These are phyloP conservation scores for Lactuca sativa DNA, from an alignment of 129 eudicot species.

Conservation along the genomic window DNA sequence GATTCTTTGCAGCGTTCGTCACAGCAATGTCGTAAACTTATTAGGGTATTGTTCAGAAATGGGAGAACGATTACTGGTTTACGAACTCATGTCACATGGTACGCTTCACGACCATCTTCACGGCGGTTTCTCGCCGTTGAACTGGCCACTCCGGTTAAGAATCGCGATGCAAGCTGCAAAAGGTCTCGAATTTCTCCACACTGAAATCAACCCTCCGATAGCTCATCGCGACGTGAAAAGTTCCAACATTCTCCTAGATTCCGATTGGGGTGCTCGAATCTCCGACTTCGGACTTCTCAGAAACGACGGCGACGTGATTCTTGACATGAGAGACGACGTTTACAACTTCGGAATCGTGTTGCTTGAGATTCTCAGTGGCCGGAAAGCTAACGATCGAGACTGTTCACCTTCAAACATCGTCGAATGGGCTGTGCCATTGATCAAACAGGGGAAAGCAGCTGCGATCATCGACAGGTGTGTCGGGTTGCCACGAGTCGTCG, in stretches of 20 bases:
- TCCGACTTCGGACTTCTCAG: conserved; percentile 80
- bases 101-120: conserved; percentile 94
- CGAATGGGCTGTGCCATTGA: conserved; percentile 88
- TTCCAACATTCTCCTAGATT: conserved; percentile 82
- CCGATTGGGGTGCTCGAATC: conserved; percentile 83
- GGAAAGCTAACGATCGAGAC: conserved; percentile 83
- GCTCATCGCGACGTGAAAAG: conserved; percentile 79
- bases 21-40: conserved; percentile 71
- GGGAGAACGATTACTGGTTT: conserved; percentile 90
- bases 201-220: conserved; percentile 68
- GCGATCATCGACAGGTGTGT: conserved; percentile 70
- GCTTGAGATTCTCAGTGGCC: conserved; percentile 83
- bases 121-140: conserved; percentile 70
- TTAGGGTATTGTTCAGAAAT: conserved; percentile 92
- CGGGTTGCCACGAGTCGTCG: conserved; percentile 80
- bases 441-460: conserved; percentile 83
- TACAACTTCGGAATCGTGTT: conserved; percentile 79
- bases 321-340: conserved; percentile 62
- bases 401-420: conserved; percentile 64
- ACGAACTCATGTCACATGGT: conserved; percentile 87
- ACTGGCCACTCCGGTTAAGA: conserved; percentile 69
- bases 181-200: conserved; percentile 88
- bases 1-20: conserved; percentile 83
- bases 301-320: conserved; percentile 52
- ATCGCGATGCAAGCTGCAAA: conserved; percentile 93